Conservation (phyloP, 2,329 filamentous ascomycete genomes). For the Exophiala xenobiotica region DNA sequence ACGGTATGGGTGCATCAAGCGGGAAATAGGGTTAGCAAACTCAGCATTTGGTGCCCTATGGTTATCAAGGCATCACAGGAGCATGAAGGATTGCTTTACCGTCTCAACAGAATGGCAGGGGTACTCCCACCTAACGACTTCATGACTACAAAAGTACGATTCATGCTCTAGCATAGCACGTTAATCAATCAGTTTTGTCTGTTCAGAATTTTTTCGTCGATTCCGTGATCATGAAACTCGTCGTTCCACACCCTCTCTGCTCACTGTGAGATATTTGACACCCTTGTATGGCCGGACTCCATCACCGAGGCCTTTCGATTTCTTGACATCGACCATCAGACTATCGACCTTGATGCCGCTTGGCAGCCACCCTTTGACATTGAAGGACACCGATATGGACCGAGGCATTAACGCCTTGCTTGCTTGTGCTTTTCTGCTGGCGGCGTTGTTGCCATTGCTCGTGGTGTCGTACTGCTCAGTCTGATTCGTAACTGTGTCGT, state of each 20-base stretch:
- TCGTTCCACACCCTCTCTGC: conserved; percentile 54
- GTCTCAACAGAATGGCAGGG: no score
- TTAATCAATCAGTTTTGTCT: no score
- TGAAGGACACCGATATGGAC: conserved; percentile 67
- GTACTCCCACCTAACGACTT: no score
- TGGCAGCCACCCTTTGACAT: conserved; percentile 63
- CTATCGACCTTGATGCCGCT: conserved; percentile 65
- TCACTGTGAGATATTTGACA: conserved; percentile 89
- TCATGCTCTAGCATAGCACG: no score
- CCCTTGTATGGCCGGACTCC: conserved; percentile 94
- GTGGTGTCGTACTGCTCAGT: conserved; percentile 28
- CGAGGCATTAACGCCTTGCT: conserved; percentile 72
- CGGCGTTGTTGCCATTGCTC: conserved; percentile 17
- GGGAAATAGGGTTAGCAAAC: no score
- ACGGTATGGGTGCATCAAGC: no score
- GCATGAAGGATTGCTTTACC: no score
- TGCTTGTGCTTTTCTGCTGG: conserved; percentile 51
- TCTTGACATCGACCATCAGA: conserved; percentile 66
- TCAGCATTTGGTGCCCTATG: no score
- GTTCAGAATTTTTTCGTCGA: no score
- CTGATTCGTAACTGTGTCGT: conserved; percentile 38
- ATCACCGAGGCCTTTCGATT: conserved; percentile 80
- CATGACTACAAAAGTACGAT: no score
- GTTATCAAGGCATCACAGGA: no score
- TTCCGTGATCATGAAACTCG: conserved; percentile 30